Base-by-base conservation (phyloP, 805 yeast species). In the Wickerhamiella azymoides region DNA sequence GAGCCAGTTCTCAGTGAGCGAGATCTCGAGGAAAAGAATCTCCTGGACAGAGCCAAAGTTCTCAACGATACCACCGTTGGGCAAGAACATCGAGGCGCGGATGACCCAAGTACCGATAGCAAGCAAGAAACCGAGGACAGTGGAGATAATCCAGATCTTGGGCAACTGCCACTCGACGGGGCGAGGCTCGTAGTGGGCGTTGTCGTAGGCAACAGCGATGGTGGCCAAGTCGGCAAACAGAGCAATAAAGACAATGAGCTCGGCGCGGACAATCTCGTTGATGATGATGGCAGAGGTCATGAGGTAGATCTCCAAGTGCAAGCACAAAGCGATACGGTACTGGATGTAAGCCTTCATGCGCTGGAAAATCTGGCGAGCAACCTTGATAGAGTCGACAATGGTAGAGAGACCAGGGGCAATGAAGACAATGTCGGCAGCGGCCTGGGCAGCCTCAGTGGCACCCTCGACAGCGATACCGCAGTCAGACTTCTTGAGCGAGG, bases 401-500 rank as follows among this genome's bases (percentile, higher is more conserved):
- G 94, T 92, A 71, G 92, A 81, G 64, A 84, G 76, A 83, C 94
- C 94, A 57, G 94, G 94, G 59, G 94, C 94, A 60, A 84, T 73
- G 82, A 84, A 84, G 66, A 84, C 94, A 70, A 84, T 84, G 73
- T 84, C 95, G 62, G 94, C 88, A 70, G 95, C 95, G 62, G 94
- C 84, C 74, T 92, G 79, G 57, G 95, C 95, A 69, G 94, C 89
- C 73, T 84, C 95, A 59, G 94, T 82, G 62, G 94, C 88, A 80
- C 94, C 95, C 74, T 85, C 94, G 68, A 85, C 95, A 64, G 96
- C 95, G 74, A 85, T 85, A 82, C 96, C 96, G 62, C 83, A 77
- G 65, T 79, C 86, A 62, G 93, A 94, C 77, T 85, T 85, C 85
- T 85, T 85, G 72, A 85, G 77, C 55, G 95, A 85, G 63, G 96